A percentile compares a stretch with the other conserved stretches of the same genome.
These are phyloP conservation scores for Tetrahymena thermophila DNA, from an alignment of 73 alveolate genomes.

Conservation along the genomic window DNA sequence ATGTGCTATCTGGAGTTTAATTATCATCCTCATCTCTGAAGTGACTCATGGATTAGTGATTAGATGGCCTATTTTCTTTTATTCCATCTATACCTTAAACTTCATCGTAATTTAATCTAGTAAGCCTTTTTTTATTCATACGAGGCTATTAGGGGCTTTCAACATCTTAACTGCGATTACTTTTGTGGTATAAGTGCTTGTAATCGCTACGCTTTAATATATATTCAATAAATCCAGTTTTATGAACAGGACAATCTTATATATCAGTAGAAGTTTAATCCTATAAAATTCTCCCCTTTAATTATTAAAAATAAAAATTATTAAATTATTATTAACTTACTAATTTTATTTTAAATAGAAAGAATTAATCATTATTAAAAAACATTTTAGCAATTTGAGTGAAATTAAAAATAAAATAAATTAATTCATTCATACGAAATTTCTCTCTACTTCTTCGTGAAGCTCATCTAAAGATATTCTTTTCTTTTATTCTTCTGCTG, in stretches of 20 bases:
- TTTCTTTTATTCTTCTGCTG: neutral
- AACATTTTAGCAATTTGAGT: neutral
- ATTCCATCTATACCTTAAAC: neutral
- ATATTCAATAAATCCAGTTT: neutral
- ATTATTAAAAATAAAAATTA: neutral
- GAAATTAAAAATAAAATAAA: neutral
- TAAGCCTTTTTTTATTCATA: neutral
- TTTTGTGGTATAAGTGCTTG: neutral
- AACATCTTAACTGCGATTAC: neutral
- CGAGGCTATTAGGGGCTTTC: neutral
- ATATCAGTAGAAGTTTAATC: neutral
- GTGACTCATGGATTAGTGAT: neutral
- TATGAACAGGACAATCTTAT: neutral
- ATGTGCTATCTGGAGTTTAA: neutral
- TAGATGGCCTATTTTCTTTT: neutral
- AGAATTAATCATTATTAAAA: too few species aligned
- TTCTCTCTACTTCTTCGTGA: neutral
- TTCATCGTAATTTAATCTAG: neutral
- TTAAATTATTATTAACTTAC: too few species aligned
- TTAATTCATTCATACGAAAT: neutral
- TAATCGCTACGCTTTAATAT: neutral
- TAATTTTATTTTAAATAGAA: too few species aligned
- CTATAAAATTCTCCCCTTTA: neutral
- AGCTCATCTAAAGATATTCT: neutral
- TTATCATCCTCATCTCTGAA: neutral